These are phyloP conservation scores for Zygosaccharomyces pseudobailii DNA, from an alignment of 1,139 yeast genomes.

Conservation along the genomic window DNA sequence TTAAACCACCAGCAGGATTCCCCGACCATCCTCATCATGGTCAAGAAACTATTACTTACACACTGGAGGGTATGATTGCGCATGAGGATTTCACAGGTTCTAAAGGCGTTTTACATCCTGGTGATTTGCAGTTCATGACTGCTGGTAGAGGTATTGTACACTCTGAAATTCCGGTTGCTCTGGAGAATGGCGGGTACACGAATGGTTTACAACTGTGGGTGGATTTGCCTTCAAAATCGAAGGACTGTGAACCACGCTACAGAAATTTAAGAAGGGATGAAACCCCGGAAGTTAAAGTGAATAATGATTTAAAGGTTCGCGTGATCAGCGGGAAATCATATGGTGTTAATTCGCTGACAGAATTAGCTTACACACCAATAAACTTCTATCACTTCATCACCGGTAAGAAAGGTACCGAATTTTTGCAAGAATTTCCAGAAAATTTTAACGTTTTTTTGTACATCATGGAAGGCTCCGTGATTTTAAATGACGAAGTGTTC, in stretches of 20 bases:
- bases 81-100: conserved; percentile 92
- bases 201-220: conserved; percentile 90
- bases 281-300: conserved; percentile 64
- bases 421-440: conserved; percentile 55
- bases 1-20: conserved; percentile 66
- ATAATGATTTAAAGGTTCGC: conserved; percentile 63
- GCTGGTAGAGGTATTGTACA: conserved; percentile 90
- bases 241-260: conserved; percentile 70
- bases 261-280: conserved; percentile 70
- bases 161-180: conserved; percentile 76
- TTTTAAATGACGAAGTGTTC: conserved; percentile 43
- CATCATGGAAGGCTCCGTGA: conserved; percentile 58
- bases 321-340: conserved; percentile 76
- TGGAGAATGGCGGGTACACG: conserved; percentile 51
- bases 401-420: conserved; percentile 58
- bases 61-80: conserved; percentile 71
- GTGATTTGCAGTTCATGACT: conserved; percentile 92
- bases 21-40: conserved; percentile 95
- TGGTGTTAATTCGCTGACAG: conserved; percentile 69
- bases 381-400: conserved; percentile 66
- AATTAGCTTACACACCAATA: conserved; percentile 81
- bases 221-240: conserved; percentile 69
- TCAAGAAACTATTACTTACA: conserved; percentile 79
- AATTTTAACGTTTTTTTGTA: conserved; percentile 73
- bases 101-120: conserved; percentile 70